These are phyloP conservation scores for Talaromyces proteolyticus DNA, from an alignment of 495 filamentous ascomycete species.

Conservation along the genomic window DNA sequence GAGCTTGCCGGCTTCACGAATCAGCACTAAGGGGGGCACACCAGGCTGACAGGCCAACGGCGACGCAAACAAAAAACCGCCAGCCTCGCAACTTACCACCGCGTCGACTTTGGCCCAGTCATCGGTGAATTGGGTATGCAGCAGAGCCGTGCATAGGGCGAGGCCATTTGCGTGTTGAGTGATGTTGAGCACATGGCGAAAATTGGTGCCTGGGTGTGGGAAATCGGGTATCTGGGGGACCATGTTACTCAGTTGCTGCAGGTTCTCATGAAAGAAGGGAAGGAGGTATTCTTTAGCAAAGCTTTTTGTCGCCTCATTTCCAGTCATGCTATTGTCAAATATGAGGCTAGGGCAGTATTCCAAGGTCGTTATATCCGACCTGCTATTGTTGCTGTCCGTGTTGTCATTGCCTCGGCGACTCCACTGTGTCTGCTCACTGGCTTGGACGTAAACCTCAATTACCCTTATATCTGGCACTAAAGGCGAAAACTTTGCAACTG, in stretches of 20 bases:
- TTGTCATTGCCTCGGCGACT: slow-evolving; percentile 29
- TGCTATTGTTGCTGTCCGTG: slow-evolving; percentile 18
- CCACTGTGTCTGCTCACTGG: slow-evolving; percentile 35
- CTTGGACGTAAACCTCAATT: slow-evolving; percentile 47
- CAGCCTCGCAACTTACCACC: slow-evolving; percentile 50
- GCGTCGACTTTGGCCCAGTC: slow-evolving; percentile 42
- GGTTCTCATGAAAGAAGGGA: slow-evolving; percentile 42
- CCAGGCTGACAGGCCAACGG: slow-evolving; percentile 39
- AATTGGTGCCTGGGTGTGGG: slow-evolving; percentile 45
- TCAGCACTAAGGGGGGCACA: slow-evolving; percentile 44
- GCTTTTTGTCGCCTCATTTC: slow-evolving; percentile 25
- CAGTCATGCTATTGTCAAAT: slow-evolving; percentile 44
- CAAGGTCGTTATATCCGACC: slow-evolving; percentile 21
- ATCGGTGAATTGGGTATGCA: slow-evolving; percentile 40
- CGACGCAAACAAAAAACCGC: slow-evolving; percentile 54
- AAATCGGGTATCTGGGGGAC: slow-evolving; percentile 44
- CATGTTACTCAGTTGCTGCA: slow-evolving; percentile 47
- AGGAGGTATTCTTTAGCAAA: slow-evolving; percentile 44
- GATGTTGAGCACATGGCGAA: slow-evolving; percentile 56
- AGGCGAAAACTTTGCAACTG: slow-evolving; percentile 48
- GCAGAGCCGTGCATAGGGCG: slow-evolving; percentile 46
- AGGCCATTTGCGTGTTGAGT: slow-evolving; percentile 49
- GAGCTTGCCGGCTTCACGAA: slow-evolving; percentile 55
- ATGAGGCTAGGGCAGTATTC: slow-evolving; percentile 38
- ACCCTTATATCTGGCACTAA: slow-evolving; percentile 50